phyloP scores from a whole-genome alignment of 2,329 filamentous ascomycete species.

The Ciborinia camelliae region DNA sequence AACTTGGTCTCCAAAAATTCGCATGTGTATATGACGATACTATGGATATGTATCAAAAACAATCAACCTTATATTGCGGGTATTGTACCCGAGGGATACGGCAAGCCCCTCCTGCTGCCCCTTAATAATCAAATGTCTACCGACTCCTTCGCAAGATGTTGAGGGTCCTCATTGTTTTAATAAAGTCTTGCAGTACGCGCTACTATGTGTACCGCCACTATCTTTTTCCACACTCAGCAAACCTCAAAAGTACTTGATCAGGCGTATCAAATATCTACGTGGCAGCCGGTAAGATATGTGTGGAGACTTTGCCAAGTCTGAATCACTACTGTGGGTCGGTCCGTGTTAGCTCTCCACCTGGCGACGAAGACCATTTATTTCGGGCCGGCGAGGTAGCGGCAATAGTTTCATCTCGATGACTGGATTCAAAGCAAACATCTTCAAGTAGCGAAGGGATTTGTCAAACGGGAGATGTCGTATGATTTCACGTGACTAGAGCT shows the following conservation, averaged over 20 bases:
- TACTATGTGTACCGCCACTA: neutral
- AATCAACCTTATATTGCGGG: neutral
- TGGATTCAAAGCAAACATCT: neutral
- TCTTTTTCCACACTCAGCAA: neutral
- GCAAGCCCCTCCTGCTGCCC: neutral
- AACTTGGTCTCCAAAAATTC: neutral
- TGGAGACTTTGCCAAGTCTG: constrained; percentile 11
- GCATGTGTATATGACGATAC: neutral
- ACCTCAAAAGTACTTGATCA: neutral
- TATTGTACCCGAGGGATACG: neutral
- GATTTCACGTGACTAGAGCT: neutral
- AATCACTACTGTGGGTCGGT: constrained; percentile 1
- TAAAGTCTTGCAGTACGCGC: neutral
- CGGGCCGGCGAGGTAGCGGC: neutral
- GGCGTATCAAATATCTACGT: neutral
- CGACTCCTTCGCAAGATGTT: neutral
- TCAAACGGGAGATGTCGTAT: no score
- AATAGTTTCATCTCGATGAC: neutral
- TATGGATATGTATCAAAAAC: neutral
- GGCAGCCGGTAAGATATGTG: neutral
- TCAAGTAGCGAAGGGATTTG: neutral
- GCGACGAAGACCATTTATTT: neutral
- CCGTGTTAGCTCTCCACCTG: constrained; percentile 3
- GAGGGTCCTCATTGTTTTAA: neutral
- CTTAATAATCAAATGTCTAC: neutral